Percentiles rank a stretch among this genome's conserved stretches.
Evolutionary conservation across 371 early-diverging fungal genomes (phyloP).

Genomic region (Mortierella sp.): DNA sequence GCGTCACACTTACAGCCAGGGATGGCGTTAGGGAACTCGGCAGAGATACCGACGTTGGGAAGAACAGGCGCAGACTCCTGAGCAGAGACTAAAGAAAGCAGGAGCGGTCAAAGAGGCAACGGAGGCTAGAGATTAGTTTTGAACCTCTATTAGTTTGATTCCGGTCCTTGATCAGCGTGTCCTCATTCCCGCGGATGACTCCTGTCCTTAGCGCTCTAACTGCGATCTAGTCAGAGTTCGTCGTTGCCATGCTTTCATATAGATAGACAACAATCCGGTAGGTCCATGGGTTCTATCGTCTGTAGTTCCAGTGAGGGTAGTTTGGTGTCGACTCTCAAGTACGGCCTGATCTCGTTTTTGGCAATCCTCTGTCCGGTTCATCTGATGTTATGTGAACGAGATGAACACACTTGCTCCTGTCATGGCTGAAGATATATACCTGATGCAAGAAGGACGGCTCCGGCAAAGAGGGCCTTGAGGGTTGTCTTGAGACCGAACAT

Average conservation of each 20-base stretch:
- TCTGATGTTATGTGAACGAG: too few species aligned
- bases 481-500: constrained; percentile 53
- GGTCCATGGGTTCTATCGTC: too few species aligned
- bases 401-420: background rate
- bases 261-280: too few species aligned
- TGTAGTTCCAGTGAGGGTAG: too few species aligned
- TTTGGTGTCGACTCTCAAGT: too few species aligned
- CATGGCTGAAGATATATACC: constrained; percentile 12
- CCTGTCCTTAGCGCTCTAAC: too few species aligned
- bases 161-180: constrained; percentile 1
- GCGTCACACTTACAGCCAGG: constrained; percentile 39
- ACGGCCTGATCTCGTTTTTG: background rate
- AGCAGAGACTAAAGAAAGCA: constrained; percentile 52
- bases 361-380: background rate
- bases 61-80: constrained; percentile 11
- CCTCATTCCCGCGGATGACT: too few species aligned
- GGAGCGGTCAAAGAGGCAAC: background rate
- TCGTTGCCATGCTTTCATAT: too few species aligned
- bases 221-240: too few species aligned
- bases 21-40: constrained; percentile 52
- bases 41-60: constrained; percentile 34
- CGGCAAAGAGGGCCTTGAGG: constrained; percentile 52
- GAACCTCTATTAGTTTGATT: constrained; percentile 1
- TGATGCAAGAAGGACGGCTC: constrained; percentile 50
- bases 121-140: background rate